Base-by-base conservation (phyloP, 1,284 basidiomycete genomes). In the Erythrobasidium hasegawianum region DNA sequence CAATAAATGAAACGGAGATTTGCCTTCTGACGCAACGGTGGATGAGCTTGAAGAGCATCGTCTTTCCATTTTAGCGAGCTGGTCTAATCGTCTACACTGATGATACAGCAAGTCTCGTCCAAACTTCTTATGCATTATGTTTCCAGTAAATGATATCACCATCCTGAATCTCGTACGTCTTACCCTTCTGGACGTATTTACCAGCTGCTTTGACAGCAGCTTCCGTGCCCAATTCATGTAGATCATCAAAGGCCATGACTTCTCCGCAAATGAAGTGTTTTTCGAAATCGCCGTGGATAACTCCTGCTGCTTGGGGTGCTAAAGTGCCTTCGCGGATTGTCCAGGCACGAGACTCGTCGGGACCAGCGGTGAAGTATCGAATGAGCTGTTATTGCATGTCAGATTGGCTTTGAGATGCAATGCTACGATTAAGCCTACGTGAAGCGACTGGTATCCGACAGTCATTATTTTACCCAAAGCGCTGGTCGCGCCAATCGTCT, bases 251-350 rank as follows among this genome's bases (percentile, higher is more conserved):
- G 2, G 86, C 76, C 90, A 97, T 97, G 77, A 98, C 97, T 80
- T 98, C 95, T 79, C 95, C 96, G 74, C 95, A 98, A n/a, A 99
- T 90, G 74, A 98, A 97, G 81, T 96, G 96, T 78, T 95, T 90
- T 81, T 97, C 90, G 76, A 95, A 95, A 79, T 95, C 92, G 50
- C 90, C 86, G 81, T 98, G 95, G 76, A 99, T 99, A 74, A 99
- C 93, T 79, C 96, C 96, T 40, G 96, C 96, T 1, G 96, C 96
- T 75, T 93, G 88, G 14, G 95, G 96, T 1, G 96, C 96, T 78
- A 94, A 96, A 50, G 88, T 90, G 27, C 92, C 94, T 70, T 86
- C 86, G 64, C 94, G 83, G 76, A 99, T 93, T 0, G 94, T 97
- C 96, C 96, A 99, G 8, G 95, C 94, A 67, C 96, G 87, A 11